A percentile compares a stretch with the other conserved stretches of the same genome.
phyloP scores from a whole-genome alignment of 2,329 filamentous ascomycete genomes.

The Verticillium zaregamsianum region DNA sequence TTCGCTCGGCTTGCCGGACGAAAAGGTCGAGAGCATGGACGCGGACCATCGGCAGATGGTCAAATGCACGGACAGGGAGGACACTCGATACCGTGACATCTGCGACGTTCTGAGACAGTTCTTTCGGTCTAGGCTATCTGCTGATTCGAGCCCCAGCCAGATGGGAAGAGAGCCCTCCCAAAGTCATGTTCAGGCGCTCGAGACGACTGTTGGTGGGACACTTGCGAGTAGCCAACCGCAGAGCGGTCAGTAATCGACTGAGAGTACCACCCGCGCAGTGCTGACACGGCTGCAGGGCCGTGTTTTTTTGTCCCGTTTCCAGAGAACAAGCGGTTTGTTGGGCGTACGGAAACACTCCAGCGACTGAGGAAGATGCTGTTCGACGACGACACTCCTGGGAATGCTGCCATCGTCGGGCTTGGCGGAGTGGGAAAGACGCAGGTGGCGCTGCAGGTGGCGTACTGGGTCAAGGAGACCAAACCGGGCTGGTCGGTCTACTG shows the following conservation, averaged over 20 bases:
- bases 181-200: no score
- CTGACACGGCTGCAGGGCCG: not conserved
- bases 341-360: slow-evolving; percentile 2
- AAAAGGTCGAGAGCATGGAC: not conserved
- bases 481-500: not conserved
- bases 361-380: slow-evolving; percentile 6
- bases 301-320: no score
- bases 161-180: no score
- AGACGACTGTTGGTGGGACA: no score
- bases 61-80: not conserved
- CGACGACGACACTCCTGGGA: slow-evolving; percentile 16
- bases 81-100: not conserved
- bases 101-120: not conserved
- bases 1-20: not conserved
- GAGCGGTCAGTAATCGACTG: no score
- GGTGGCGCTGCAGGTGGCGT: slow-evolving; percentile 19
- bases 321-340: no score
- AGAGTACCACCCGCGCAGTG: no score
- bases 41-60: not conserved
- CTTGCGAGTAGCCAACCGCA: no score
- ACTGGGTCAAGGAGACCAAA: not conserved
- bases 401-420: slow-evolving; percentile 7
- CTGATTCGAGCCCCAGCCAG: no score
- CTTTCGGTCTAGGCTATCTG: not conserved
- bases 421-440: slow-evolving; percentile 8